These are phyloP conservation scores for Pestalotiopsis sp. DNA, from an alignment of 2,329 filamentous ascomycete genomes.

Conservation along the genomic window DNA sequence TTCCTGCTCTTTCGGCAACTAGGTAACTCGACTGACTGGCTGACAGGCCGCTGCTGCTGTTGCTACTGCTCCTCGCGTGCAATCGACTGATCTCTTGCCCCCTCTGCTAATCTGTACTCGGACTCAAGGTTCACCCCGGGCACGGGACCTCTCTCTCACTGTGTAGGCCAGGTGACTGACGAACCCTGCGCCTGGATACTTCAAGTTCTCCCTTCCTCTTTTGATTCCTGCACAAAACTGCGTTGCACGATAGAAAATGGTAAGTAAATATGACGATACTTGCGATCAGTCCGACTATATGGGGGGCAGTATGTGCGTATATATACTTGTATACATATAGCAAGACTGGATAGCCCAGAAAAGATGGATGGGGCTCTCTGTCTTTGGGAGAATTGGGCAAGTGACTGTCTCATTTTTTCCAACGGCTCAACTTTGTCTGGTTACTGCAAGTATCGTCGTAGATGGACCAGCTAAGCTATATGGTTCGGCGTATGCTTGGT, in stretches of 20 bases:
- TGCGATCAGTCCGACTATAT: background rate
- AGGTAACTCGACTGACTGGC: background rate
- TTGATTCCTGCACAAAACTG: background rate
- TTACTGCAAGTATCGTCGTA: background rate
- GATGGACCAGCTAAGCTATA: background rate
- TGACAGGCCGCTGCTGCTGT: background rate
- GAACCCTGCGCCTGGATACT: background rate
- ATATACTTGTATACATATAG: background rate
- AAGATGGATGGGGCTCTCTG: background rate
- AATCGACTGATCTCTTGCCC: constrained; percentile 11
- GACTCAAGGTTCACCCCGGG: constrained; percentile 3
- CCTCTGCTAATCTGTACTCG: background rate
- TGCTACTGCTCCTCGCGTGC: constrained; percentile 1
- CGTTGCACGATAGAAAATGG: background rate
- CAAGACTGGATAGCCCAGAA: background rate
- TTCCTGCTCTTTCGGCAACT: background rate
- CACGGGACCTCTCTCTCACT: constrained; percentile 2
- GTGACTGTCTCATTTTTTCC: background rate
- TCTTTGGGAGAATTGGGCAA: background rate
- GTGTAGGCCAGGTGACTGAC: background rate
- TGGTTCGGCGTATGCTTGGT: background rate
- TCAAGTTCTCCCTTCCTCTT: background rate
- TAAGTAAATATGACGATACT: background rate
- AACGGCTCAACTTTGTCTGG: background rate
- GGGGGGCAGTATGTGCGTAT: background rate